A percentile compares a stretch with the other conserved stretches of the same genome.
These are phyloP conservation scores for Combretum micranthum DNA, from an alignment of 345 rosid species.

Conservation along the genomic window DNA sequence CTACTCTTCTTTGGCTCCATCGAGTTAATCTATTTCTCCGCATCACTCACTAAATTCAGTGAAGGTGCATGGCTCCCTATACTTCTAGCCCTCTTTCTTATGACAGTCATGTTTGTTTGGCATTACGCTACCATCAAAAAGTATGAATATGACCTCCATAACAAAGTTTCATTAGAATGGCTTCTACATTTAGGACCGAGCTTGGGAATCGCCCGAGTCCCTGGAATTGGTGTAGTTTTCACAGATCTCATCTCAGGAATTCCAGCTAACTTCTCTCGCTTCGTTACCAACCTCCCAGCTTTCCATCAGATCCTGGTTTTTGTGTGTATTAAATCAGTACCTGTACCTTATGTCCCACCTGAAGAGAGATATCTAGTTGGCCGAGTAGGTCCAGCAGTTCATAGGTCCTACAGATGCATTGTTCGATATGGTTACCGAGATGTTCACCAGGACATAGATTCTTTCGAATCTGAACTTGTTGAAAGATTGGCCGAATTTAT, in stretches of 20 bases:
- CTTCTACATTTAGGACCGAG: slow-evolving; percentile 90
- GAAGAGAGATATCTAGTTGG: slow-evolving; percentile 93
- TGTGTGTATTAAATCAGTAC: slow-evolving; percentile 90
- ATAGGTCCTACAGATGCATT: slow-evolving; percentile 45
- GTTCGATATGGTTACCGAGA: slow-evolving; percentile 59
- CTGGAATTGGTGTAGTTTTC: slow-evolving; percentile 90
- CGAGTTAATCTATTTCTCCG: slow-evolving; percentile 94
- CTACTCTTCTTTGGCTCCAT: slow-evolving; percentile 79
- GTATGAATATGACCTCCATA: slow-evolving; percentile 90
- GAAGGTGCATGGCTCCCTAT: slow-evolving; percentile 99
- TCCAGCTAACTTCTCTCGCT: slow-evolving; percentile 96
- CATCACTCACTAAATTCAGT: slow-evolving; percentile 86
- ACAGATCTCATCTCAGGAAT: slow-evolving; percentile 92
- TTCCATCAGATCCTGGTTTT: slow-evolving; percentile 88
- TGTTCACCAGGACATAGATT: slow-evolving; percentile 47
- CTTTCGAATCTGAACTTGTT: slow-evolving; percentile 40
- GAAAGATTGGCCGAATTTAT: slow-evolving; percentile 35
- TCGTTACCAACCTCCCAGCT: slow-evolving; percentile 97
- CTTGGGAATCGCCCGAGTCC: slow-evolving; percentile 87
- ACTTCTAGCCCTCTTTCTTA: slow-evolving; percentile 80
- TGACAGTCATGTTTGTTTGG: slow-evolving; percentile 95
- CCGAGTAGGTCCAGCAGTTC: slow-evolving; percentile 79
- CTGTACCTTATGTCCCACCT: slow-evolving; percentile 81
- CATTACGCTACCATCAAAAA: slow-evolving; percentile 88
- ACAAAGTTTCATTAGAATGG: slow-evolving; percentile 97